Evolutionary conservation across 1,139 yeast genomes (phyloP), one percentile per base, ranked within the genome.

Genomic region (Nakaseomyces bracarensis): DNA sequence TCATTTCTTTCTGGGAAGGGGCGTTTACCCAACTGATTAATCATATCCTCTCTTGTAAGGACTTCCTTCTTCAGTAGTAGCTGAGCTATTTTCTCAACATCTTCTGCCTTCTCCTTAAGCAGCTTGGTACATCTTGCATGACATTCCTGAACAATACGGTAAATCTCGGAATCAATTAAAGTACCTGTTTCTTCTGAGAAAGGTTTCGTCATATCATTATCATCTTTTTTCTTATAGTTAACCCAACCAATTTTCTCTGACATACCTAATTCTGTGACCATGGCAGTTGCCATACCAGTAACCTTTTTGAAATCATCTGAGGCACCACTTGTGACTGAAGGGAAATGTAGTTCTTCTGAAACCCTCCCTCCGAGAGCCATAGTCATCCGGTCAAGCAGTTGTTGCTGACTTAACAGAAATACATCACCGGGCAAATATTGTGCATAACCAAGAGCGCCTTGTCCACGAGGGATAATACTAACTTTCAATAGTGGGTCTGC

Each of bases 301-400:
- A 91, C 95, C 64, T 91, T 89, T 61, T 87, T 86, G 70, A 91
- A 91, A 62, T 91, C 98, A 60, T 91, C 96, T 42, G 86, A 79
- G 0, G 95, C 98, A 49, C 98, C 98, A 44, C 94, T 80, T 3
- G 97, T 89, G 15, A 91, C 96, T 3, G 89, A 77, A 35, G 76
- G 74, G 61, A 91, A 91, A 62, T 89, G 87, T 37, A 91, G 65
- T 65, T 91, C 97, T 65, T 91, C 98, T 36, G 95, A 81, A 2
- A 91, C 96, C 55, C 98, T 75, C 4, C 98, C 98, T 40, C 97
- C 98, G 42, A 91, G 72, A 0, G 97, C 86, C 96, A 91, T 91
- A 20, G 89, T 78, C 96, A 91, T 91, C 53, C 95, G 73, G 61
- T 91, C 95, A 52, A 69, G 67, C 51, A 89, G 76, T 64, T 91